Conservation (phyloP, 352 stramenopile genomes). For the Phytopythium oedochilum region DNA sequence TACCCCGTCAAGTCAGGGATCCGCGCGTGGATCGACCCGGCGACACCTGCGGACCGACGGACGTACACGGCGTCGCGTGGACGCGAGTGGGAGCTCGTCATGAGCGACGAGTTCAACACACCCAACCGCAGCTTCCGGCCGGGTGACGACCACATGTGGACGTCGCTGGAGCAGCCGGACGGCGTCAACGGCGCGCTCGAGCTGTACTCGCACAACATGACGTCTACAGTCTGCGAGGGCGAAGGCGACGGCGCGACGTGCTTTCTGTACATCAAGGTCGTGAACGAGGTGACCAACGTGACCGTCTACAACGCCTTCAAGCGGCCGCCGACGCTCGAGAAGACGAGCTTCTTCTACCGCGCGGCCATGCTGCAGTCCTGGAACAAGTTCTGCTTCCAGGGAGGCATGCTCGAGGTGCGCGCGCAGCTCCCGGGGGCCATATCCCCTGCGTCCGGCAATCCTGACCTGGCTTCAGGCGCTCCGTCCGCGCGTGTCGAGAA, state of each 20-base stretch:
- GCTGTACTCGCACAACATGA: conserved; percentile 88
- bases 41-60: conserved; percentile 20
- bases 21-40: conserved; percentile 28
- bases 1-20: conserved; percentile 29
- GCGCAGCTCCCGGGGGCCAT: conserved; percentile 83
- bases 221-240: conserved; percentile 33
- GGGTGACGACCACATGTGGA: conserved; percentile 89
- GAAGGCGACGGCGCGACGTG: conserved; percentile 25
- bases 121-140: conserved; percentile 69
- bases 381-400: conserved; percentile 95
- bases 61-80: conserved; percentile 37
- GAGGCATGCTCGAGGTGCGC: conserved; percentile 87
- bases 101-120: conserved; percentile 68
- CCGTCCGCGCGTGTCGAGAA: conserved; percentile 7
- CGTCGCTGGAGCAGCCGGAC: conserved; percentile 45
- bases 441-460: conserved; percentile 27
- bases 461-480: conserved; percentile 30
- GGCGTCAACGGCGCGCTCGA: conserved; percentile 86
- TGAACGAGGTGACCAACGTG: conserved; percentile 22
- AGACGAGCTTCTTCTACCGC: conserved; percentile 33
- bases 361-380: conserved; percentile 88
- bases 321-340: conserved; percentile 21
- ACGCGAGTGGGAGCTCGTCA: conserved; percentile 49
- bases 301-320: conserved; percentile 62
- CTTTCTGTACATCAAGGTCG: conserved; percentile 40